These are phyloP conservation scores for Podospora tetraspora DNA, from an alignment of 495 filamentous ascomycete species.

Conservation along the genomic window DNA sequence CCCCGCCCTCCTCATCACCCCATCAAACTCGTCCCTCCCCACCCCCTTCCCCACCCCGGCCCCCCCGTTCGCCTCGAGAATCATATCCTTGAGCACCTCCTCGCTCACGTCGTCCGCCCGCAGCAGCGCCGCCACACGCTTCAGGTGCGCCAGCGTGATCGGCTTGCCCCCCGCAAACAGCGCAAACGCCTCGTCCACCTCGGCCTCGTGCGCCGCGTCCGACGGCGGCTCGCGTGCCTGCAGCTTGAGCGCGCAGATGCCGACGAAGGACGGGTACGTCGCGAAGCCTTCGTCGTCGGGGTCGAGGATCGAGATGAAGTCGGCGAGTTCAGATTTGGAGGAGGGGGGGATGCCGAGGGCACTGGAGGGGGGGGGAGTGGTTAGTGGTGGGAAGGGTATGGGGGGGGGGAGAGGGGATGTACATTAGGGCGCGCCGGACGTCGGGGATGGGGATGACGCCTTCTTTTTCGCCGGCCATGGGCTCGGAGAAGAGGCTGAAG, in stretches of 20 bases:
- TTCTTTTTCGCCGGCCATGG: conserved; percentile 61
- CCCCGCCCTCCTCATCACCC: conserved; percentile 78
- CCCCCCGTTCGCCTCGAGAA: conserved; percentile 84
- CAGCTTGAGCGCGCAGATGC: conserved; percentile 79
- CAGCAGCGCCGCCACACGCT: conserved; percentile 71
- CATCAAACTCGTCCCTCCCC: conserved; percentile 71
- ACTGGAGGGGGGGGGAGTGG: conserved; percentile 36
- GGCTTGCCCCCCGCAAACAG: conserved; percentile 53
- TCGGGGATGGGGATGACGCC: conserved; percentile 71
- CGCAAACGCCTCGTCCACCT: conserved; percentile 73
- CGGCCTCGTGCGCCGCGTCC: conserved; percentile 47
- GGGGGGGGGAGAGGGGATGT: conserved; percentile 16
- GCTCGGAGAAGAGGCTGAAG: conserved; percentile 73
- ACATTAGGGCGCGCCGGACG: conserved; percentile 80
- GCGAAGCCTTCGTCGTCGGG: conserved; percentile 74
- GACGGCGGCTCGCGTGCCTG: conserved; percentile 52
- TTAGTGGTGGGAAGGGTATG: not conserved
- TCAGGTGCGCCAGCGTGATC: conserved; percentile 72
- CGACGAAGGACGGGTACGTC: conserved; percentile 69
- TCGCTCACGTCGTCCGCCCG: conserved; percentile 80
- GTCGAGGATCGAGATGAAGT: conserved; percentile 73
- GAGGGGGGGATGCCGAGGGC: conserved; percentile 68
- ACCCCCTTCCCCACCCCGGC: conserved; percentile 67
- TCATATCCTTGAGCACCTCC: conserved; percentile 81
- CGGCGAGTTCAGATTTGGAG: conserved; percentile 58